phyloP scores from a whole-genome alignment of 768 basidiomycete genomes.

The Leucocoprinus birnbaumii region DNA sequence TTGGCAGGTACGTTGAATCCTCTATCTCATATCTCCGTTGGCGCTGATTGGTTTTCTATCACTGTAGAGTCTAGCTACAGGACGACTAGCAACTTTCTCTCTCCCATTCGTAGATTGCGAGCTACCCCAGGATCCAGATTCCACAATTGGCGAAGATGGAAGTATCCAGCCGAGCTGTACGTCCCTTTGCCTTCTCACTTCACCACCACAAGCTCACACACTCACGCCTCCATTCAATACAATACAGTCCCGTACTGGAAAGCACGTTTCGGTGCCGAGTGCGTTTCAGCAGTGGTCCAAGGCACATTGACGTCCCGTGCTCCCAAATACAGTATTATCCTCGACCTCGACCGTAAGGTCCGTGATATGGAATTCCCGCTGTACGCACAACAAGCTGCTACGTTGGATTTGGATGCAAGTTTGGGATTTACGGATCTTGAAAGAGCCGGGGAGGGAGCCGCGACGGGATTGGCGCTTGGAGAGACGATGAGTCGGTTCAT shows the following conservation, averaged over 20 bases:
- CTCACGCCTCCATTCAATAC: too few relatives aligned
- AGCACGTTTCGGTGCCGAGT: conserved; percentile 63
- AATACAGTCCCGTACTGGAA: conserved; percentile 67
- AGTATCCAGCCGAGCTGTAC: conserved; percentile 56
- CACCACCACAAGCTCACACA: background rate
- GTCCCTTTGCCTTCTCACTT: conserved; percentile 16
- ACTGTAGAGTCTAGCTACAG: conserved; percentile 62
- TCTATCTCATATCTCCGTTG: background rate
- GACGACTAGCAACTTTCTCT: conserved; percentile 65
- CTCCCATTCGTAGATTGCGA: conserved; percentile 74
- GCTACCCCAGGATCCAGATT: conserved; percentile 57
- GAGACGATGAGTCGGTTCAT: conserved; percentile 74
- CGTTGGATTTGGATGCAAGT: background rate
- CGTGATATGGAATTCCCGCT: conserved; percentile 66
- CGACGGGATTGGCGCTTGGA: conserved; percentile 47
- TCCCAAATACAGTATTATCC: conserved; percentile 58
- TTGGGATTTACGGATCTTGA: background rate
- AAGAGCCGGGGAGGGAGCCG: conserved; percentile 20
- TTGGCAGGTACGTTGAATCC: conserved; percentile 53
- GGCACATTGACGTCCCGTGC: conserved; percentile 63
- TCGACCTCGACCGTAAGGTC: conserved; percentile 65
- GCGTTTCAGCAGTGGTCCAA: conserved; percentile 65
- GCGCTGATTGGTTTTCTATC: background rate
- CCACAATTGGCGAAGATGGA: conserved; percentile 58
- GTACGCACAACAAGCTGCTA: conserved; percentile 46